A percentile compares a stretch with the other conserved stretches of the same genome.
Evolutionary conservation across 805 yeast genomes (phyloP).

Genomic region (Cyberlindnera nakhonratchasimensis): DNA sequence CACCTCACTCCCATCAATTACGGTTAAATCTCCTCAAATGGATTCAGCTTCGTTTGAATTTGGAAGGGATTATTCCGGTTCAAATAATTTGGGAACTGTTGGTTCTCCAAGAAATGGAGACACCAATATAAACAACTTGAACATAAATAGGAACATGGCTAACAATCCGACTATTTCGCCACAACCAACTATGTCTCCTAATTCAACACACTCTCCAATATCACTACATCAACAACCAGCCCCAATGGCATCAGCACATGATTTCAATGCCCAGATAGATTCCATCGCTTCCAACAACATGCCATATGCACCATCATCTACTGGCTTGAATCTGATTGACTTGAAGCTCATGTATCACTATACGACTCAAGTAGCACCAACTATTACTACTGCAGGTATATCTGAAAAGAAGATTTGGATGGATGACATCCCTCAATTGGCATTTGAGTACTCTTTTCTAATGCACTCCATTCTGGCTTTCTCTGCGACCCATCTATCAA

Average conservation of each 20-base stretch:
- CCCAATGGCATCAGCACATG: constrained; percentile 16
- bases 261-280: constrained; percentile 10
- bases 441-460: constrained; percentile 82
- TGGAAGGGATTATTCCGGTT: neutral
- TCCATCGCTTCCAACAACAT: constrained; percentile 11
- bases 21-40: constrained; percentile 15
- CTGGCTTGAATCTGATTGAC: constrained; percentile 45
- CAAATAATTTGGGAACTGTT: neutral
- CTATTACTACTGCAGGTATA: constrained; percentile 88
- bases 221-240: constrained; percentile 18
- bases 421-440: constrained; percentile 80
- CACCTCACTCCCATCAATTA: constrained; percentile 12
- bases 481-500: constrained; percentile 85
- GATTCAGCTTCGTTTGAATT: constrained; percentile 5
- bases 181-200: constrained; percentile 30
- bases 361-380: constrained; percentile 76
- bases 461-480: constrained; percentile 92
- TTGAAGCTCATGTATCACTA: constrained; percentile 83
- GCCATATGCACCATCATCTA: constrained; percentile 47
- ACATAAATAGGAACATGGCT: constrained; percentile 20
- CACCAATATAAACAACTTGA: constrained; percentile 2
- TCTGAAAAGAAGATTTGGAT: constrained; percentile 85
- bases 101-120: neutral
- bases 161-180: constrained; percentile 31
- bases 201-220: constrained; percentile 24